Evolutionary conservation across 1,139 yeast genomes (phyloP).

Genomic region (Diutina siamensis): DNA sequence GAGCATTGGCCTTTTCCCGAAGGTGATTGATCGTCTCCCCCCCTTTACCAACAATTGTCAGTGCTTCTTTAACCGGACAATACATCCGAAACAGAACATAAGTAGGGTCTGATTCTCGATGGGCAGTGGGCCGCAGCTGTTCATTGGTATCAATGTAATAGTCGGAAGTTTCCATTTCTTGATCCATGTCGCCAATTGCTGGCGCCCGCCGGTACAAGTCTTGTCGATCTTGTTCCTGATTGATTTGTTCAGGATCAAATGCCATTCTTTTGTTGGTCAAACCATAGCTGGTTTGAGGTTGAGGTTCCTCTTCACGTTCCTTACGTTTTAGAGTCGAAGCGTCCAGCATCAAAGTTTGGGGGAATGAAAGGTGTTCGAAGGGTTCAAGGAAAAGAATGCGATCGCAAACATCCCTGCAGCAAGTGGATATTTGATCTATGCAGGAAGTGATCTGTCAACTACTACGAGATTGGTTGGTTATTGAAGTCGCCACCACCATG

Average conservation of each 20-base stretch:
- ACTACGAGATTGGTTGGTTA: too few relatives aligned
- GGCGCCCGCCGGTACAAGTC: constrained; percentile 22
- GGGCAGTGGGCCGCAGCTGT: constrained; percentile 16
- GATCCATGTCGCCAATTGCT: constrained; percentile 12
- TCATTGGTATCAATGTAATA: constrained; percentile 10
- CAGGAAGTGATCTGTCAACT: too few relatives aligned
- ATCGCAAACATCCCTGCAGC: too few relatives aligned
- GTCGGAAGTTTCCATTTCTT: constrained; percentile 11
- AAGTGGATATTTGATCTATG: too few relatives aligned
- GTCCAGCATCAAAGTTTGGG: too few relatives aligned
- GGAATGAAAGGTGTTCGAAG: too few relatives aligned
- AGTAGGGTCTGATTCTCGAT: constrained; percentile 38
- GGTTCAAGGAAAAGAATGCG: too few relatives aligned
- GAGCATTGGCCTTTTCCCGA: constrained; percentile 53
- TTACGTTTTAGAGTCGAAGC: constrained; percentile 47
- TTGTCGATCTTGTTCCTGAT: not conserved
- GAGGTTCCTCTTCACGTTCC: constrained; percentile 36
- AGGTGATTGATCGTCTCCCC: constrained; percentile 63
- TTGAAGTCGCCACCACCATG: too few relatives aligned
- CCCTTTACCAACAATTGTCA: constrained; percentile 63
- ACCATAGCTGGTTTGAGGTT: constrained; percentile 14
- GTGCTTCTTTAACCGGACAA: constrained; percentile 70
- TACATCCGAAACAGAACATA: constrained; percentile 62
- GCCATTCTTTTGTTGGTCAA: constrained; percentile 52
- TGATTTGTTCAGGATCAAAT: constrained; percentile 33